Conservation (phyloP, 1,284 basidiomycete species). For the Irpex lacteus region DNA sequence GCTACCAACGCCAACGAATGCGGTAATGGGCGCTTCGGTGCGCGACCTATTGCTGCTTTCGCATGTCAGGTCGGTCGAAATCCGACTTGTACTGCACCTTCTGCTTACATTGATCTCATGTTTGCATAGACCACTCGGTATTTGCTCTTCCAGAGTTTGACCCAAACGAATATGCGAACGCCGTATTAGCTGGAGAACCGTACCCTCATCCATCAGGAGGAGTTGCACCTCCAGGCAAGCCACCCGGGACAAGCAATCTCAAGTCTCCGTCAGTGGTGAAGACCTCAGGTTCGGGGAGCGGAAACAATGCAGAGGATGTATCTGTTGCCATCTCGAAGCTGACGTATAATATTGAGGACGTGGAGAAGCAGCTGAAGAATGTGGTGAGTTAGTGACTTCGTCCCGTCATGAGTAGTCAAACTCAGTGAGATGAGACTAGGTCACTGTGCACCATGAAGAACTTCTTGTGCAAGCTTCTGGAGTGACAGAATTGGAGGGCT, state of each 20-base stretch:
- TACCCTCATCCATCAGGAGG: slow-evolving; percentile 42
- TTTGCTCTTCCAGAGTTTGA: slow-evolving; percentile 75
- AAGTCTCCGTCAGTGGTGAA: not conserved
- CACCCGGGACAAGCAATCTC: not conserved
- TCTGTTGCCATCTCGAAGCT: slow-evolving; percentile 83
- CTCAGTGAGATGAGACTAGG: slow-evolving; percentile 33
- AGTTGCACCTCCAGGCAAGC: not conserved
- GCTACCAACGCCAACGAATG: not conserved
- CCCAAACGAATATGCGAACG: slow-evolving; percentile 85
- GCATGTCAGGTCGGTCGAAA: slow-evolving; percentile 8
- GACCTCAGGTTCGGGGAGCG: not conserved
- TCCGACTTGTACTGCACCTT: not conserved
- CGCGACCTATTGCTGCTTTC: not conserved
- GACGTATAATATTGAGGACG: slow-evolving; percentile 83
- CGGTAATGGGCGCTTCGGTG: not conserved
- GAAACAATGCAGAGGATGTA: slow-evolving; percentile 59
- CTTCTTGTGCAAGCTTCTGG: slow-evolving; percentile 70
- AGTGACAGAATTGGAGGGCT: slow-evolving; percentile 61
- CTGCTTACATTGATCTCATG: not conserved
- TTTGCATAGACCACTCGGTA: slow-evolving; percentile 55
- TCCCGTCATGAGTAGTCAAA: not conserved
- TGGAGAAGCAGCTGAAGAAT: slow-evolving; percentile 81
- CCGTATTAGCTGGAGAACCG: slow-evolving; percentile 76
- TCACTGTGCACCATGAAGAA: slow-evolving; percentile 71
- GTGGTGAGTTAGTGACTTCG: slow-evolving; percentile 52